Conservation (phyloP, 257 asterid genomes). For the Solanum pinnatisectum region DNA sequence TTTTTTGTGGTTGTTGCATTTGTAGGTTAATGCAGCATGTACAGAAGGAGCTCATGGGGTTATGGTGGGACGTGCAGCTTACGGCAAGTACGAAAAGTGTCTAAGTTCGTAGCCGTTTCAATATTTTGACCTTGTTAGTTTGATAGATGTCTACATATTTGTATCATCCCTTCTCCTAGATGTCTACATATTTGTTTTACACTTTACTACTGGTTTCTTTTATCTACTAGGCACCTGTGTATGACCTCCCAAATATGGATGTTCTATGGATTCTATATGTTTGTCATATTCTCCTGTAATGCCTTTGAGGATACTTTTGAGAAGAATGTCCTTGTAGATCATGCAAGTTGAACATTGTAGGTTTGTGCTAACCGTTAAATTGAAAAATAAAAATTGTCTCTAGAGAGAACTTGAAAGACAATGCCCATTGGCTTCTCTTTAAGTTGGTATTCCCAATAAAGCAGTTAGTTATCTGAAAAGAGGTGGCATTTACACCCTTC, state of each 20-base stretch:
- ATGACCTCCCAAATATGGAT: not conserved
- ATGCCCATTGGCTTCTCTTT: not conserved
- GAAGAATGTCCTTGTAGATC: not conserved
- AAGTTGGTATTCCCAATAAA: not conserved
- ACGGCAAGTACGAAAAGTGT: slow-evolving; percentile 38
- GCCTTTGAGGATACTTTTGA: not conserved
- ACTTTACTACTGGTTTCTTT: not conserved
- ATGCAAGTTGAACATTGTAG: not conserved
- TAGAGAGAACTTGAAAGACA: not conserved
- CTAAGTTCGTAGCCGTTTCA: not conserved
- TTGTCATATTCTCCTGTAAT: not conserved
- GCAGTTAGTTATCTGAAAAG: not conserved
- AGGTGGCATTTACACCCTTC: not conserved
- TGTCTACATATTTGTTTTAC: not conserved
- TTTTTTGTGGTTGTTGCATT: not conserved
- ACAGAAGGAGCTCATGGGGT: slow-evolving; percentile 91
- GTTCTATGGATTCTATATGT: not conserved
- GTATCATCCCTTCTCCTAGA: not conserved
- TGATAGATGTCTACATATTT: not conserved
- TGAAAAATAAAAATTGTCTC: not conserved
- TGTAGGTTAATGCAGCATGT: slow-evolving; percentile 67
- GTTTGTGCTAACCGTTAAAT: not conserved
- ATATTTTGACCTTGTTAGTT: not conserved
- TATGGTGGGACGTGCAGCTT: slow-evolving; percentile 94
- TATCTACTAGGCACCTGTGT: not conserved